Percentiles rank a stretch among this genome's conserved stretches.
Conservation (phyloP, 2,329 filamentous ascomycete species). For the Aspergillus niger region DNA sequence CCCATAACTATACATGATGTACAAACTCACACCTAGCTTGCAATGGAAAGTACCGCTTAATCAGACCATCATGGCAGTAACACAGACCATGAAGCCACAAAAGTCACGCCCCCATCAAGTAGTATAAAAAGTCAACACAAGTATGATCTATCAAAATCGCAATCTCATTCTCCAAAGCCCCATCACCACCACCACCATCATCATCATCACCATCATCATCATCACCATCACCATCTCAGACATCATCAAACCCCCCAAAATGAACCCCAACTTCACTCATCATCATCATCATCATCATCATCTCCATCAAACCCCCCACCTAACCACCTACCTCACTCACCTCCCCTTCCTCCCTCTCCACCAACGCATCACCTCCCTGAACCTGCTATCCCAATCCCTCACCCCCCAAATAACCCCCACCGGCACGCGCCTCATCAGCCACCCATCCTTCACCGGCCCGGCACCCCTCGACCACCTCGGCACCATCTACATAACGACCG, state of each 20-base stretch:
- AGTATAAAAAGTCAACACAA: too few relatives aligned
- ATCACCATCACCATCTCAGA: background rate
- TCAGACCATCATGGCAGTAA: too few relatives aligned
- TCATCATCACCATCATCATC: too few relatives aligned
- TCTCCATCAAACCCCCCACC: background rate
- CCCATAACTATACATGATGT: too few relatives aligned
- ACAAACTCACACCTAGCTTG: too few relatives aligned
- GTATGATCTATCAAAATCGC: too few relatives aligned
- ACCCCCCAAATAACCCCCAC: constrained; percentile 16
- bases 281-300: background rate
- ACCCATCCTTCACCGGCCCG: constrained; percentile 16
- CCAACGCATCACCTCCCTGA: constrained; percentile 16
- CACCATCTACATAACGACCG: constrained; percentile 15
- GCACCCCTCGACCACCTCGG: constrained; percentile 22
- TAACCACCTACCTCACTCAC: constrained; percentile 14
- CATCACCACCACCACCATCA: too few relatives aligned
- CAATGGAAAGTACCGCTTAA: too few relatives aligned
- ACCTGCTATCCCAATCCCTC: constrained; percentile 16
- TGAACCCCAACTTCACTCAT: background rate
- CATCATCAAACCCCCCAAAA: background rate
- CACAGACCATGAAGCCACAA: too few relatives aligned
- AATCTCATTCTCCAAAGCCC: too few relatives aligned
- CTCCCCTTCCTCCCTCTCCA: constrained; percentile 14
- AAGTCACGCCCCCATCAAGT: too few relatives aligned
- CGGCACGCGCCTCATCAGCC: constrained; percentile 15